Percentiles rank a stretch among this genome's conserved stretches.
Conservation (phyloP, 306 rosid genomes). For the Macrotyloma uniflorum region DNA sequence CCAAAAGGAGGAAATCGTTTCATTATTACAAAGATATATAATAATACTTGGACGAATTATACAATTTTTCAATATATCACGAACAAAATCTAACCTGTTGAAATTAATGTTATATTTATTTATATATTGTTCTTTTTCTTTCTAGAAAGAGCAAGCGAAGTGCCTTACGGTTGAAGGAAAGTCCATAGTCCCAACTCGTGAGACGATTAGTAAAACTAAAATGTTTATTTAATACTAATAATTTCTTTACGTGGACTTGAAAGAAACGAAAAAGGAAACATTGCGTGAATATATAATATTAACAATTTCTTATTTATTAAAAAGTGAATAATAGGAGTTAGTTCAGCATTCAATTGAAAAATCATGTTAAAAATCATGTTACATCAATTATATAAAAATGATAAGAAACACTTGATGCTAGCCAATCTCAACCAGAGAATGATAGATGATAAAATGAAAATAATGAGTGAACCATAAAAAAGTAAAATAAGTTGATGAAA, state of each 20-base stretch:
- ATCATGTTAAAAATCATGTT: not conserved
- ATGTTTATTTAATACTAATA: not conserved
- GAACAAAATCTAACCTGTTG: not conserved
- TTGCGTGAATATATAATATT: not conserved
- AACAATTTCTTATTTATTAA: not conserved
- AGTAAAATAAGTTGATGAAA: not conserved
- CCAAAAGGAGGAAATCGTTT: not conserved
- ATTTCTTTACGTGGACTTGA: not conserved
- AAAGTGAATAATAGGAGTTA: not conserved
- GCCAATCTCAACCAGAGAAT: not conserved
- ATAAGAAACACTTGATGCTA: not conserved
- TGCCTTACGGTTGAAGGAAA: slow-evolving; percentile 28
- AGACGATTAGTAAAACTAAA: not conserved
- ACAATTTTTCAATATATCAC: not conserved
- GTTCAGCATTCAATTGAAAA: not conserved
- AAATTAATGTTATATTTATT: not conserved
- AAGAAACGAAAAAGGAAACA: not conserved
- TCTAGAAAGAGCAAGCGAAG: not conserved
- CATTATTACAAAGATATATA: not conserved
- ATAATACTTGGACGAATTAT: not conserved
- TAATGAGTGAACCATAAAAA: not conserved
- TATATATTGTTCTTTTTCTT: not conserved
- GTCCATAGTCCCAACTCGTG: not conserved
- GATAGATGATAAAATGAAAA: not conserved
- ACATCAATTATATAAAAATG: not conserved